phyloP scores from a whole-genome alignment of 1,284 basidiomycete genomes.

The Ustilago shanxiensis region DNA sequence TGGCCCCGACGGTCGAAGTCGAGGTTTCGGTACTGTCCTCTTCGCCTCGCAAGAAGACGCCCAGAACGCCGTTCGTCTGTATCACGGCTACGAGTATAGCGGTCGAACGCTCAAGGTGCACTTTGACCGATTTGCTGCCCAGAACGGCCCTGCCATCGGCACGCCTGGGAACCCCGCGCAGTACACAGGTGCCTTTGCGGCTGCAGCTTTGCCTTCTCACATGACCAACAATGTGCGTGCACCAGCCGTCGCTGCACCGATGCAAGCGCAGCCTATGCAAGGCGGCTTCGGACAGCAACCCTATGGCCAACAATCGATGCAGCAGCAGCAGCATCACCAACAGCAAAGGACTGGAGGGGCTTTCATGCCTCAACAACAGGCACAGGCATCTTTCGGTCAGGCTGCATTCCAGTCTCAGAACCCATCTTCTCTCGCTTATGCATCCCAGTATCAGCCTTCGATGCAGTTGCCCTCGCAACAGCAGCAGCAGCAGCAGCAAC shows the following conservation, averaged over 20 bases:
- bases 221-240: constrained; percentile 48
- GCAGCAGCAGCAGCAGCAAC: constrained; percentile 21
- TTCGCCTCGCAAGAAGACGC: constrained; percentile 92
- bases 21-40: constrained; percentile 92
- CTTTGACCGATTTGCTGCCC: constrained; percentile 75
- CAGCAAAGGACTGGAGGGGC: constrained; percentile 17
- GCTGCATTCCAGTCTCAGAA: constrained; percentile 17
- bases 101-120: constrained; percentile 86
- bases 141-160: constrained; percentile 43
- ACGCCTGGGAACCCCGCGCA: constrained; percentile 65
- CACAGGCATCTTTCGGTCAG: constrained; percentile 24
- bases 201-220: constrained; percentile 59
- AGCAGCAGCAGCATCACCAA: no score
- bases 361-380: constrained; percentile 20
- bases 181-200: constrained; percentile 67
- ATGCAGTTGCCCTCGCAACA: constrained; percentile 18
- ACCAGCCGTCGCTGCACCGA: constrained; percentile 13
- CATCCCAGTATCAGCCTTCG: constrained; percentile 22
- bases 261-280: constrained; percentile 26
- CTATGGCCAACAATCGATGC: constrained; percentile 20
- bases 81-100: constrained; percentile 80
- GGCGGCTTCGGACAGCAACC: constrained; percentile 19
- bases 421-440: constrained; percentile 2
- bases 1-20: constrained; percentile 89
- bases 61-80: constrained; percentile 79